These are phyloP conservation scores for Boletellus deceptivus DNA, from an alignment of 1,284 basidiomycete species.

Conservation along the genomic window DNA sequence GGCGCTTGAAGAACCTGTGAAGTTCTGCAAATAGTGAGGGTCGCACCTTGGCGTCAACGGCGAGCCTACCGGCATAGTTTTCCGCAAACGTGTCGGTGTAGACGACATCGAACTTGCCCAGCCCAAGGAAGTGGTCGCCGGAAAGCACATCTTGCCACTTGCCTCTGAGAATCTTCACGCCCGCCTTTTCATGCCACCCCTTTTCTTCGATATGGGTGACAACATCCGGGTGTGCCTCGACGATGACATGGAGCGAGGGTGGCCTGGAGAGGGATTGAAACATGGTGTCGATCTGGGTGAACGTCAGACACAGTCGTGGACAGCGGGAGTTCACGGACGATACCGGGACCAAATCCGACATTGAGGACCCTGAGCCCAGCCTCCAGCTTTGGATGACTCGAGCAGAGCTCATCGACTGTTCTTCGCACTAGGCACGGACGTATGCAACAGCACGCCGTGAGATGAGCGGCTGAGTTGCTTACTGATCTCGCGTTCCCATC, in stretches of 20 bases:
- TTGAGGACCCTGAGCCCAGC: conserved; percentile 76
- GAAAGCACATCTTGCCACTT: conserved; percentile 88
- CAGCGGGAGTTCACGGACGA: conserved; percentile 51
- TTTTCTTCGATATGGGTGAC: conserved; percentile 69
- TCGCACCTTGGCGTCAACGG: background rate
- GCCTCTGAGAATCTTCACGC: conserved; percentile 84
- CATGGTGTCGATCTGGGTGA: conserved; percentile 71
- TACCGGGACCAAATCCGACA: conserved; percentile 93
- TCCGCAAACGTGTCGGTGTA: conserved; percentile 98
- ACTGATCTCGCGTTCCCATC: conserved; percentile 87
- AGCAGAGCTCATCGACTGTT: conserved; percentile 64
- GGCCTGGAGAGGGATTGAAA: conserved; percentile 68
- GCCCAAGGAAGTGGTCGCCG: conserved; percentile 49
- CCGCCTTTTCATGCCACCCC: conserved; percentile 77
- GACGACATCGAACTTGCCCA: conserved; percentile 82
- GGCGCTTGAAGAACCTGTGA: conserved; percentile 77
- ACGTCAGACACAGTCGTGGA: conserved; percentile 9
- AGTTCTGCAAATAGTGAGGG: conserved; percentile 49
- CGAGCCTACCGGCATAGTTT: conserved; percentile 64
- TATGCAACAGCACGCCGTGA: conserved; percentile 12
- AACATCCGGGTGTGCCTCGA: conserved; percentile 95
- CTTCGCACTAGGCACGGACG: conserved; percentile 53
- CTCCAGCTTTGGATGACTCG: conserved; percentile 46
- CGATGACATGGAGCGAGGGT: conserved; percentile 82
- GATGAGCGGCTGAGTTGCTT: conserved; percentile 23